Evolutionary conservation across 2,329 filamentous ascomycete genomes (phyloP).

Genomic region (Coniochaeta sp.): DNA sequence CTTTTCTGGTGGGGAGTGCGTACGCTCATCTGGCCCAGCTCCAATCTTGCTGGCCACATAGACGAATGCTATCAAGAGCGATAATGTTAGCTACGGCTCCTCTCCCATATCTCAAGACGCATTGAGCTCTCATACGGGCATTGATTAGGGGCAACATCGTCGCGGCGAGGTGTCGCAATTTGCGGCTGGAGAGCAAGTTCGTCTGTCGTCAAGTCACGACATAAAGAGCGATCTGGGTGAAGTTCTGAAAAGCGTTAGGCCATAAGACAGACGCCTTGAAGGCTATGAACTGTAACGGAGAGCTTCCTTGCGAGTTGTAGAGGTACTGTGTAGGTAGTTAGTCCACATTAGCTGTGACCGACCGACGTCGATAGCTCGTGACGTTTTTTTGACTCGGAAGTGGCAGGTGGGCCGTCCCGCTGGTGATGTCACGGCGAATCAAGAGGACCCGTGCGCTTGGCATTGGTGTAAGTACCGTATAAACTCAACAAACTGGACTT

Average conservation of each 20-base stretch:
- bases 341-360: not conserved
- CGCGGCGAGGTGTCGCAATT: not conserved
- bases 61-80: constrained; percentile 31
- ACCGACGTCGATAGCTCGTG: not conserved
- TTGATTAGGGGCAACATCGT: not conserved
- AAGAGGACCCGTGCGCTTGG: not conserved
- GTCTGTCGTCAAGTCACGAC: not conserved
- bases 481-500: too few species aligned
- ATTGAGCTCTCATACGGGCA: not conserved
- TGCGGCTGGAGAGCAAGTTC: not conserved
- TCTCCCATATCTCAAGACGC: not conserved
- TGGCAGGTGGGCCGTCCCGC: not conserved
- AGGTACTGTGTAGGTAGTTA: not conserved
- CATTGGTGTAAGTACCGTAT: too few species aligned
- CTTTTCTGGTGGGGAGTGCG: constrained; percentile 9
- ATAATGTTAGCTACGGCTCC: constrained; percentile 8
- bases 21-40: constrained; percentile 38
- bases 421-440: not conserved
- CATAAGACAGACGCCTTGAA: not conserved
- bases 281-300: not conserved
- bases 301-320: not conserved
- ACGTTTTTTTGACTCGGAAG: not conserved
- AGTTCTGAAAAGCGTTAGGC: not conserved
- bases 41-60: constrained; percentile 32
- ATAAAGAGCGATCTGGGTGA: not conserved